Conservation (phyloP, 2,329 filamentous ascomycete genomes). For the Ploettnerulaceae sp. region DNA sequence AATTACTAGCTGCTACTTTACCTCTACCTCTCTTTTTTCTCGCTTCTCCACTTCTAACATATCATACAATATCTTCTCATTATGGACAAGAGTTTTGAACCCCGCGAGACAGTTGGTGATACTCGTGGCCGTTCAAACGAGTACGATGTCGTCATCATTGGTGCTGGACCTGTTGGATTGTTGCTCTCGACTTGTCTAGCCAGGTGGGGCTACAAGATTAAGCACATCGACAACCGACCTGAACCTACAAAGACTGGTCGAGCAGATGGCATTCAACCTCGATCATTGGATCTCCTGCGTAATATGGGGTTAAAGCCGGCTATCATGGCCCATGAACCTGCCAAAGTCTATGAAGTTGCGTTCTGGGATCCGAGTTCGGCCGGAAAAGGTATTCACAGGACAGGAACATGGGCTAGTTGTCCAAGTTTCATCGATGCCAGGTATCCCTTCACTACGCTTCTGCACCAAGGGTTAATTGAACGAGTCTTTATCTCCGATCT, state of each 20-base stretch:
- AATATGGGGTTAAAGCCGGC: conserved; percentile 87
- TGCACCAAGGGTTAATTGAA: conserved; percentile 70
- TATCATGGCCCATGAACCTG: conserved; percentile 83
- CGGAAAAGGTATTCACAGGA: conserved; percentile 55
- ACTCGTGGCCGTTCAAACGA: conserved; percentile 16
- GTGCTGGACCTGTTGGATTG: conserved; percentile 83
- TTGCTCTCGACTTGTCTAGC: conserved; percentile 84
- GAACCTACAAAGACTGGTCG: conserved; percentile 82
- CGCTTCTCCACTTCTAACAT: conserved; percentile 3
- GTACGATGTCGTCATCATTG: conserved; percentile 75
- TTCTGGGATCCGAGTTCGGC: conserved; percentile 64
- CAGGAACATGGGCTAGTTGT: conserved; percentile 79
- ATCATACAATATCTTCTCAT: neutral
- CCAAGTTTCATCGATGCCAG: conserved; percentile 74
- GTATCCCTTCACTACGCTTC: conserved; percentile 64
- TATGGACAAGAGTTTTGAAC: conserved; percentile 26
- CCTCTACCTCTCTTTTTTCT: neutral
- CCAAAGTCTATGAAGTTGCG: conserved; percentile 74
- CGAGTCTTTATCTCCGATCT: conserved; percentile 64
- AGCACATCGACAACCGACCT: conserved; percentile 86
- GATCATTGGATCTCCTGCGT: conserved; percentile 77
- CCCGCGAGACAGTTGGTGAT: conserved; percentile 16
- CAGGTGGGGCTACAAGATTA: conserved; percentile 91
- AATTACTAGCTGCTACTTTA: no score
- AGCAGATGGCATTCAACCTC: conserved; percentile 87